These are phyloP conservation scores for Hanseniaspora sp. DNA, from an alignment of 1,139 yeast species.

Conservation along the genomic window DNA sequence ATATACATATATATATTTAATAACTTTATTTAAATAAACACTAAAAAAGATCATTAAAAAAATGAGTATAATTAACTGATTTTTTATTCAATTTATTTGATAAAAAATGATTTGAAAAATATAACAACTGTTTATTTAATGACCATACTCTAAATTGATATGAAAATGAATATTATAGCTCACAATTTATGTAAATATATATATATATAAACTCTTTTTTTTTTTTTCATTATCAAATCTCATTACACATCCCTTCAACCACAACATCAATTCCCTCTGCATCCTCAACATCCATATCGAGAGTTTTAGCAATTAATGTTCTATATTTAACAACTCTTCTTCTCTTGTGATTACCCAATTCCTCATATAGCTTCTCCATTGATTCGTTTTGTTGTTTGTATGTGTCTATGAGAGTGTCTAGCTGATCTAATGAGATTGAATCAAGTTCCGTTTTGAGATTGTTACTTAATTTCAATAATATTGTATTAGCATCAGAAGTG, in stretches of 20 bases:
- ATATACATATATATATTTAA: background rate
- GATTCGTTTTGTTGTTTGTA: slow-evolving; percentile 10
- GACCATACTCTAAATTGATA: no score
- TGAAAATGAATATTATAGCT: no score
- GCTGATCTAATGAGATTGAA: background rate
- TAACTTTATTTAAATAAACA: no score
- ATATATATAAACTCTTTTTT: no score
- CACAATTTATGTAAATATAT: no score
- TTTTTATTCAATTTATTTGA: no score
- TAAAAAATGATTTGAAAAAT: no score
- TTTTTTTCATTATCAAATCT: slow-evolving; percentile 21
- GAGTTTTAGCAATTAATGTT: slow-evolving; percentile 8
- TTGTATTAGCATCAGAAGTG: background rate
- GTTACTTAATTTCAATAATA: background rate
- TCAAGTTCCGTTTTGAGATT: background rate
- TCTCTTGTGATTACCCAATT: background rate
- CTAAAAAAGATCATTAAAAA: no score
- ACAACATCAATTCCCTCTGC: slow-evolving; percentile 41
- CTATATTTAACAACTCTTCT: slow-evolving; percentile 1
- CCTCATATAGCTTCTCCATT: background rate
- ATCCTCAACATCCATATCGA: slow-evolving; percentile 31
- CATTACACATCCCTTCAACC: slow-evolving; percentile 23
- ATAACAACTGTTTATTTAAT: no score
- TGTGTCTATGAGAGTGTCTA: slow-evolving; percentile 7
- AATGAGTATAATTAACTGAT: no score